Evolutionary conservation across 495 filamentous ascomycete genomes (phyloP), one percentile per base, ranked within the genome.

Genomic region (Hypoxylon lienhwacheense): DNA sequence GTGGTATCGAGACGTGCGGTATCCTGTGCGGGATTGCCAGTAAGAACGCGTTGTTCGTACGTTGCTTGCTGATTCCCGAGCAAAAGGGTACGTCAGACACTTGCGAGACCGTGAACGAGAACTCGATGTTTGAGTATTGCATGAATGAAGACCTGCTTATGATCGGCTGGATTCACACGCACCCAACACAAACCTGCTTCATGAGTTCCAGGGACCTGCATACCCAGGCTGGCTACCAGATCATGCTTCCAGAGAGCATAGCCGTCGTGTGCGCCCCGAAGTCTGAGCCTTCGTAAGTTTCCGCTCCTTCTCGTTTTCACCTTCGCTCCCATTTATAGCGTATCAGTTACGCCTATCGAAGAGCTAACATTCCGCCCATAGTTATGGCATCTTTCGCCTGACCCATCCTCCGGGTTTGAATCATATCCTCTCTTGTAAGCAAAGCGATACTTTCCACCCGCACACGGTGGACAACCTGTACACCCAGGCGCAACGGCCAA

Each of bases 91-190:
- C 93, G 1, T 83, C 84, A 5, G 91, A 97, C 63, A 97, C 93
- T 0, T 98, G 93, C 68, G 91, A 96, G 61, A 97, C 86, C 3
- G 81, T 88, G 19, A 91, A 96, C 59, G 92, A 96, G 63, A 77
- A 76, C 26, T 83, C 80, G 0, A 78, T 96, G 16, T 88, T 96
- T 34, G 89, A 95, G 24, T 97, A 91, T 65, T 92, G 89, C 62
- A 85, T 92, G 57, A 77, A 75, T 5, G 85, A 96, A 60, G 88
- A 96, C 34, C 66, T 97, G 29, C 85, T 97, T 72, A 84, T 93
- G 52, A 78, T 97, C 6, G 93, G 93, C 45, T 98, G 93, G 93
- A 98, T 98, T 48, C 93, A 98, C 67, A 98, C 93, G 0, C 93
- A 98, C 66, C 93, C 93, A 0, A 88, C 85, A 0, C 95, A 98